These are phyloP conservation scores for Ceratocystis alfenasii DNA, from an alignment of 2,329 filamentous ascomycete species.

Conservation along the genomic window DNA sequence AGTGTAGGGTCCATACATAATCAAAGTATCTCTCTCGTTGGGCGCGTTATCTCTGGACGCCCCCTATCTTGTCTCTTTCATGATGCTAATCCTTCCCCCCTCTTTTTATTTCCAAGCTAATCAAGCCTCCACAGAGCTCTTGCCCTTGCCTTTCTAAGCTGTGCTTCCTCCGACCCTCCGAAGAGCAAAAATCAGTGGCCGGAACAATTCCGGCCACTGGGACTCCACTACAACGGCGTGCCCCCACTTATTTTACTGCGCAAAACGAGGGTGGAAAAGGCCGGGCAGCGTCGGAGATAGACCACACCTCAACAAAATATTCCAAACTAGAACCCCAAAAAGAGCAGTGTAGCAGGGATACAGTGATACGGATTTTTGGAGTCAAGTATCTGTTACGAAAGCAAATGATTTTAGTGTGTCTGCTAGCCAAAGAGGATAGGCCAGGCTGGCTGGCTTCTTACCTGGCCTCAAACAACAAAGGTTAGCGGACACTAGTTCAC, in stretches of 20 bases:
- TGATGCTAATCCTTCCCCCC: slow-evolving; percentile 2
- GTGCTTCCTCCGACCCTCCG: slow-evolving; percentile 7
- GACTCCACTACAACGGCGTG: slow-evolving; percentile 10
- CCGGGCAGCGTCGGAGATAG: slow-evolving; percentile 9
- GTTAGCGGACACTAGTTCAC: neutral
- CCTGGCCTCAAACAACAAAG: neutral
- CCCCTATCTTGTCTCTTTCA: neutral
- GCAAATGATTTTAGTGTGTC: neutral
- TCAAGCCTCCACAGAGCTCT: neutral
- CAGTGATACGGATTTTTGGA: neutral
- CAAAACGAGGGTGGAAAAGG: neutral
- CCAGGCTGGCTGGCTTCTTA: neutral
- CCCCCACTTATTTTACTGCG: neutral
- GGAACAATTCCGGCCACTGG: slow-evolving; percentile 19
- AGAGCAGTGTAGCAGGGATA: neutral
- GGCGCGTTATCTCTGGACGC: neutral
- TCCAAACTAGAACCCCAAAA: neutral
- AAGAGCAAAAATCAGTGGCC: slow-evolving; percentile 5
- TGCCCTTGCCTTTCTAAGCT: neutral
- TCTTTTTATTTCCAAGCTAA: neutral
- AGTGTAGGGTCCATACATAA: neutral
- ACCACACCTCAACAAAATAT: slow-evolving; percentile 2
- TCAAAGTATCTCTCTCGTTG: neutral
- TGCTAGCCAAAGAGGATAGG: neutral
- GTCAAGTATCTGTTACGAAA: slow-evolving; percentile 4